Base-by-base conservation (phyloP, 2,329 filamentous ascomycete genomes). In the Microthyrium microscopicum region DNA sequence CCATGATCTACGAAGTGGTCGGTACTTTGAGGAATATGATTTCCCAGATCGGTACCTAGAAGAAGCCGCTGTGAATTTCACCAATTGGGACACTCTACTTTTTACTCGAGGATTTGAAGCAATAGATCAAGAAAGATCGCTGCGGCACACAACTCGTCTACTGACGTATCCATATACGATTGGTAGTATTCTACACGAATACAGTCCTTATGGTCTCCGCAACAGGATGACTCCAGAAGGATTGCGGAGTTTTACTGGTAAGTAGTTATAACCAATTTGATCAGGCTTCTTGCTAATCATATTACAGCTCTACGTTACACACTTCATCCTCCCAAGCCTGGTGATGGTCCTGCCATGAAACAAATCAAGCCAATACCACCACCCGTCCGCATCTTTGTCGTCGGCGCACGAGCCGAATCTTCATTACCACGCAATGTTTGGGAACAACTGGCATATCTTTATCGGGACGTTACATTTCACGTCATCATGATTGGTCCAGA, bases 51-150 rank as follows among this genome's bases (percentile, higher is more conserved):
- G 76, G 35, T 85, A 94, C 58, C 74, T 94, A 52, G 85, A 94
- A 42, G 87, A 94, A 53, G 81, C 84, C 21, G 67, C 89, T 43
- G 73, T 94, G 43, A 98, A 98, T 57, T 85, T 98, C 79, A 92
- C 79, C 27, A 98, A 91, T 54, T 98, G 89, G 89, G 89, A 98
- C 55, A 95, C 89, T 0, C 82, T 91, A 46, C 63, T 98, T 49
- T 98, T 93, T 52, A 91, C 84, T 3, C 69, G 89, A 47, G 78
- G 92, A 46, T 95, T 89, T 47, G 70, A 77, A 43, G 91, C 91
- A 4, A 75, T 98, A 50, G 84, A 98, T 52, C 74, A 84, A 40
- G 85, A 93, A 51, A 71, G 87, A 38, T 77, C 75, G 47, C 79
- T 98, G 74, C 70, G 89, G 39, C 91, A 98, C 56, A 85, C 84